Percentiles rank a stretch among this genome's conserved stretches.
Conservation (phyloP, 495 filamentous ascomycete species). For the Penicillium macrosclerotiorum region DNA sequence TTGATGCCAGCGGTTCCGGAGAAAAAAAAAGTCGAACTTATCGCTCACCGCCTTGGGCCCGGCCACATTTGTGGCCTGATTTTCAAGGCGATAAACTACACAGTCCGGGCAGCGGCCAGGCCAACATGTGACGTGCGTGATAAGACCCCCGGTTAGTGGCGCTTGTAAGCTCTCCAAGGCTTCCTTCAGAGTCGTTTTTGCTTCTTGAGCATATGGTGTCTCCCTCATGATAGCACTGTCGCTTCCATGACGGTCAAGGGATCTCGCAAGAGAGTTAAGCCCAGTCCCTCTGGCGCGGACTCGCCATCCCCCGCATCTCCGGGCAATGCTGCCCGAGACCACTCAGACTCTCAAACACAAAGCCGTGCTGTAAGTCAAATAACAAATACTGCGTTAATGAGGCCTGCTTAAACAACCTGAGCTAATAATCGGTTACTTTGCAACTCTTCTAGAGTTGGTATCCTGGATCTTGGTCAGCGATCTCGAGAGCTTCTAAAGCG, state of each 20-base stretch:
- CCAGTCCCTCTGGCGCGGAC: slow-evolving; percentile 49
- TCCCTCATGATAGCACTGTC: slow-evolving; percentile 31
- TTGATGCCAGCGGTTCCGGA: slow-evolving; percentile 12
- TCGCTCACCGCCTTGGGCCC: slow-evolving; percentile 25
- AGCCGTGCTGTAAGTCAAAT: slow-evolving; percentile 32
- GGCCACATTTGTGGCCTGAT: slow-evolving; percentile 16
- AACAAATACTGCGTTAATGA: no score
- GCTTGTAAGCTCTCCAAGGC: slow-evolving; percentile 12
- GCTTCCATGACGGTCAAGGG: slow-evolving; percentile 49
- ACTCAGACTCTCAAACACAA: slow-evolving; percentile 33
- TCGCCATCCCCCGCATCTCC: slow-evolving; percentile 30
- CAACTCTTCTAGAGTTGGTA: slow-evolving; percentile 49
- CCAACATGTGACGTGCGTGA: slow-evolving; percentile 41
- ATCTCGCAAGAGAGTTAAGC: slow-evolving; percentile 63
- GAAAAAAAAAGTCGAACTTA: slow-evolving; percentile 29
- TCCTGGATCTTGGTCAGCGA: slow-evolving; percentile 60
- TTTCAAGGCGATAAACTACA: slow-evolving; percentile 22
- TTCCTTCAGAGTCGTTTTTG: not conserved
- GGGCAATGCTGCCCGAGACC: slow-evolving; percentile 31
- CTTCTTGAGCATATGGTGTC: not conserved
- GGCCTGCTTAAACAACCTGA: no score
- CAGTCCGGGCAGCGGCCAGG: slow-evolving; percentile 12
- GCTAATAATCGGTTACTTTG: slow-evolving; percentile 15
- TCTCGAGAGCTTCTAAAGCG: slow-evolving; percentile 60
- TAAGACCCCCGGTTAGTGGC: slow-evolving; percentile 29